Percentiles rank a stretch among this genome's conserved stretches.
Conservation (phyloP, 768 basidiomycete species). For the Sarcodon sp. region DNA sequence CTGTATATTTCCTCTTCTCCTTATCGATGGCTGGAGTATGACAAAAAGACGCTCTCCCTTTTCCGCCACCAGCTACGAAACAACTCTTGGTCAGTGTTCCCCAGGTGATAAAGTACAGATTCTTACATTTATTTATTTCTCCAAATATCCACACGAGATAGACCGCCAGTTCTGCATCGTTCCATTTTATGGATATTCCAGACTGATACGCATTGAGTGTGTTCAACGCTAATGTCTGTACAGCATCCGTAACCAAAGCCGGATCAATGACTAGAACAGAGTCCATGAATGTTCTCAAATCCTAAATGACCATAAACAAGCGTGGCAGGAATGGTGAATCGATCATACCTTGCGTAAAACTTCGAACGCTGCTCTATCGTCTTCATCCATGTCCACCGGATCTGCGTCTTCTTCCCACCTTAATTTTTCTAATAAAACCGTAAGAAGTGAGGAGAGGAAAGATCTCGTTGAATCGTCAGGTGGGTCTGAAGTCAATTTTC, state of each 20-base stretch:
- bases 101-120: neutral
- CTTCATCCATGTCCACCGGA: slow-evolving; percentile 78
- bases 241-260: slow-evolving; percentile 67
- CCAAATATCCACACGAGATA: slow-evolving; percentile 92
- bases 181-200: slow-evolving; percentile 66
- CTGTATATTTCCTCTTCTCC: slow-evolving; percentile 51
- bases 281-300: slow-evolving; percentile 78
- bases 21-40: slow-evolving; percentile 56
- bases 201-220: slow-evolving; percentile 63
- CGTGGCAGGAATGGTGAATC: slow-evolving; percentile 1
- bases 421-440: slow-evolving; percentile 76
- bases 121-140: slow-evolving; percentile 79
- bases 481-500: slow-evolving; percentile 47
- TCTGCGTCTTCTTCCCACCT: slow-evolving; percentile 81
- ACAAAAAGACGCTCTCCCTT: slow-evolving; percentile 82
- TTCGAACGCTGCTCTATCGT: slow-evolving; percentile 74
- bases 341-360: slow-evolving; percentile 65
- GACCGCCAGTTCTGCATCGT: slow-evolving; percentile 87
- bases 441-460: slow-evolving; percentile 69
- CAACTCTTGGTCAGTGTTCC: neutral
- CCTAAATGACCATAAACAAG: slow-evolving; percentile 28
- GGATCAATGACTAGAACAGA: slow-evolving; percentile 78
- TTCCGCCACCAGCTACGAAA: slow-evolving; percentile 44
- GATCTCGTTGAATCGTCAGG: slow-evolving; percentile 54
- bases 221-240: slow-evolving; percentile 58